Conservation (phyloP, 1,139 yeast species). For the Lodderomyces parapsilosis region DNA sequence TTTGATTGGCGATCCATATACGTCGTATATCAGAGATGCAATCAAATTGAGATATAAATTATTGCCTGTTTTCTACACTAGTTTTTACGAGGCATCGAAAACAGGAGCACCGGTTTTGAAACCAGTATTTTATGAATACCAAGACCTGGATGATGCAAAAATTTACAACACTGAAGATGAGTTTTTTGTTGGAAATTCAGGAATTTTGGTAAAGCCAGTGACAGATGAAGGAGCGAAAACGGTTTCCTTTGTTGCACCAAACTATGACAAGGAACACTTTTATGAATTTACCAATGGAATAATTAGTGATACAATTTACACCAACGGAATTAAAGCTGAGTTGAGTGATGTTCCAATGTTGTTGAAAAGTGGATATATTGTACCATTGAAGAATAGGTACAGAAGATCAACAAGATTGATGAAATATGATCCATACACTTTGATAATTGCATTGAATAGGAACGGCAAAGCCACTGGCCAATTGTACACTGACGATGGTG, state of each 20-base stretch:
- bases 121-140: slow-evolving; percentile 65
- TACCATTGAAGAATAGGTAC: slow-evolving; percentile 65
- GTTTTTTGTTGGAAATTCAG: slow-evolving; percentile 73
- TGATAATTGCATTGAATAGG: slow-evolving; percentile 60
- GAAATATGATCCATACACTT: slow-evolving; percentile 80
- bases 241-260: slow-evolving; percentile 62
- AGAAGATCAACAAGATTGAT: slow-evolving; percentile 80
- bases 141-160: slow-evolving; percentile 47
- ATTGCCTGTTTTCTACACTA: slow-evolving; percentile 77
- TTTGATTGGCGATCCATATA: slow-evolving; percentile 74
- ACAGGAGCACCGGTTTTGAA: slow-evolving; percentile 70
- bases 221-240: slow-evolving; percentile 51
- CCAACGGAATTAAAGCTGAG: slow-evolving; percentile 33
- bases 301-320: slow-evolving; percentile 4
- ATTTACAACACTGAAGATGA: slow-evolving; percentile 73
- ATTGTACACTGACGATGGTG: slow-evolving; percentile 84
- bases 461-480: slow-evolving; percentile 50
- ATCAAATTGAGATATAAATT: slow-evolving; percentile 70
- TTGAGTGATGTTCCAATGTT: slow-evolving; percentile 70
- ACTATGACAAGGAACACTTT: slow-evolving; percentile 57
- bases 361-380: slow-evolving; percentile 74
- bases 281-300: slow-evolving; percentile 53
- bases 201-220: slow-evolving; percentile 80
- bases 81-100: slow-evolving; percentile 63
- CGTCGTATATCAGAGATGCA: slow-evolving; percentile 67